These are phyloP conservation scores for Alternaria angustiovoidea DNA, from an alignment of 2,329 filamentous ascomycete species.

Conservation along the genomic window DNA sequence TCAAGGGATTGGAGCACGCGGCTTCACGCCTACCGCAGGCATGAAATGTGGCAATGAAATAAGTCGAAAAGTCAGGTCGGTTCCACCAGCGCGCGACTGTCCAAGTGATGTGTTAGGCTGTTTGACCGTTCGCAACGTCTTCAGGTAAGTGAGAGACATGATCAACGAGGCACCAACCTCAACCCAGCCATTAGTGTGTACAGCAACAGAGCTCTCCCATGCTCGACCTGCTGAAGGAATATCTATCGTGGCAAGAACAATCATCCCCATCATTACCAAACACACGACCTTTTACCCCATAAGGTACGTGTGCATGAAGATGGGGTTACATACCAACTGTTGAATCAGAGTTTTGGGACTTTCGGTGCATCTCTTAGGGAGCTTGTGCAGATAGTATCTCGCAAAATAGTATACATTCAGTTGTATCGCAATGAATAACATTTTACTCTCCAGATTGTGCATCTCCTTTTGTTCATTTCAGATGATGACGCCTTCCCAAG, in stretches of 20 bases:
- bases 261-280: conserved; percentile 69
- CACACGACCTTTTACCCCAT: conserved; percentile 62
- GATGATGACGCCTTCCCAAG: conserved; percentile 19
- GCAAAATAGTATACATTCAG: conserved; percentile 1
- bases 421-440: conserved; percentile 13
- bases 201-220: conserved; percentile 68
- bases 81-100: conserved; percentile 26
- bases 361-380: background rate
- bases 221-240: conserved; percentile 72
- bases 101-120: conserved; percentile 33
- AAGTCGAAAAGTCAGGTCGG: conserved; percentile 46
- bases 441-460: conserved; percentile 1
- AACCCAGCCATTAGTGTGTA: conserved; percentile 73
- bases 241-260: conserved; percentile 70
- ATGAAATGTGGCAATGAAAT: conserved; percentile 50
- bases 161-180: conserved; percentile 25
- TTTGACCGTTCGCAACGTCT: conserved; percentile 4
- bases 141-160: conserved; percentile 20
- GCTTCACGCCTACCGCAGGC: conserved; percentile 44
- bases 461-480: conserved; percentile 3
- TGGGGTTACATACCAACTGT: conserved; percentile 61
- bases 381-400: conserved; percentile 2
- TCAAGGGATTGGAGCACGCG: conserved; percentile 42
- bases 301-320: conserved; percentile 71
- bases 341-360: conserved; percentile 12